Evolutionary conservation across 805 yeast species (phyloP).

Genomic region (Ogataea naganishii): DNA sequence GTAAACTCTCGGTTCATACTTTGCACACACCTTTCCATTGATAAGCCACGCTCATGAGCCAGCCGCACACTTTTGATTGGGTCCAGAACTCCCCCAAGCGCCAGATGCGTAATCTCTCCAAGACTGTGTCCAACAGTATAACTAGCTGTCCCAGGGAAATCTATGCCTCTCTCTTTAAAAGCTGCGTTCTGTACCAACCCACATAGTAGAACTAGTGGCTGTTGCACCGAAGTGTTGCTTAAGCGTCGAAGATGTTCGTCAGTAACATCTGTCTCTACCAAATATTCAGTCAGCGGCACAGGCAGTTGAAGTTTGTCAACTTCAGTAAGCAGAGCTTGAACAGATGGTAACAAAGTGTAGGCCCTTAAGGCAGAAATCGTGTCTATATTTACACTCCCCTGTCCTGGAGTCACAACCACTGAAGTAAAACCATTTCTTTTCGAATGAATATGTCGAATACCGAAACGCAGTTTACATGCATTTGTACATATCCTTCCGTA

Average conservation of each 20-base stretch:
- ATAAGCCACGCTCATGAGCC: constrained; percentile 19
- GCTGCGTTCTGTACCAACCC: constrained; percentile 15
- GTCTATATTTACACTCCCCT: too few species aligned
- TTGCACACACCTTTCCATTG: constrained; percentile 22
- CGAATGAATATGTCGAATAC: too few species aligned
- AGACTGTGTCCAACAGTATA: constrained; percentile 26
- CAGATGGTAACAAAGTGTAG: too few species aligned
- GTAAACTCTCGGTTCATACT: constrained; percentile 22
- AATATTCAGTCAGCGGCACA: too few species aligned
- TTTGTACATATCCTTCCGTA: too few species aligned
- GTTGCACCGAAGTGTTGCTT: constrained; percentile 23
- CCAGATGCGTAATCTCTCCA: constrained; percentile 25
- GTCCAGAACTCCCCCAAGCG: constrained; percentile 16
- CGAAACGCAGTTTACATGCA: too few species aligned
- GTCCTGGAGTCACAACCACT: too few species aligned
- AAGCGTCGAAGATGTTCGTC: constrained; percentile 1
- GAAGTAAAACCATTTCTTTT: too few species aligned
- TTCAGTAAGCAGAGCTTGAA: too few species aligned
- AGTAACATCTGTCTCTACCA: constrained; percentile 4
- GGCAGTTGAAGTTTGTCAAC: too few species aligned
- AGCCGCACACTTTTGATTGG: constrained; percentile 17
- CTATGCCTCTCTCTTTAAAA: constrained; percentile 11
- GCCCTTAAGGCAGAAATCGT: too few species aligned
- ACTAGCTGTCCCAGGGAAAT: constrained; percentile 12
- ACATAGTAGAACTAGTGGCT: constrained; percentile 21